Percentiles rank a stretch among this genome's conserved stretches.
phyloP scores from a whole-genome alignment of 352 stramenopile genomes.

The Peronospora belbahrii region DNA sequence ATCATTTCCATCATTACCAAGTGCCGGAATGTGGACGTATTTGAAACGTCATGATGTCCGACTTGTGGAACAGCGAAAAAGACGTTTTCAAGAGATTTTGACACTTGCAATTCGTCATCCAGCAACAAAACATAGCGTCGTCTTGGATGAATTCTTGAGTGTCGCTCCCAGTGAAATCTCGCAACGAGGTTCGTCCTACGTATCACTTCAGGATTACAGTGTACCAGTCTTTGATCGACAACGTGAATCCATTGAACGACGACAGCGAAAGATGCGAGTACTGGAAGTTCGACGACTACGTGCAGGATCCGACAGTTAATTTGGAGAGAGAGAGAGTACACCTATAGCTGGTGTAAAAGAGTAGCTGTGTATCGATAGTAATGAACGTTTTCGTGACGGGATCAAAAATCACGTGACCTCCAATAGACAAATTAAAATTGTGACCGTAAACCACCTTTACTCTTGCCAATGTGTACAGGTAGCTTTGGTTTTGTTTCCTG shows the following conservation, averaged over 20 bases:
- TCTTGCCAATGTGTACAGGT: slow-evolving; percentile 78
- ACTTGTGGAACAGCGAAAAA: slow-evolving; percentile 74
- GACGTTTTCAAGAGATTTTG: slow-evolving; percentile 78
- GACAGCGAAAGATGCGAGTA: slow-evolving; percentile 62
- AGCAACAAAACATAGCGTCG: slow-evolving; percentile 48
- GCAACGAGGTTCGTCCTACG: slow-evolving; percentile 72
- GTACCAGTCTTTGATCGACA: slow-evolving; percentile 69
- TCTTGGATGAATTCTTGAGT: slow-evolving; percentile 71
- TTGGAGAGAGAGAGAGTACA: slow-evolving; percentile 20
- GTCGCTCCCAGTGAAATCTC: slow-evolving; percentile 62
- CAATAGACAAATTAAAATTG: slow-evolving; percentile 46
- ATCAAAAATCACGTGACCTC: slow-evolving; percentile 1
- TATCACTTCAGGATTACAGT: slow-evolving; percentile 70
- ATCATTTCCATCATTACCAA: slow-evolving; percentile 54
- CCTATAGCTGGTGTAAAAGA: slow-evolving; percentile 14
- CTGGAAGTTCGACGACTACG: slow-evolving; percentile 55
- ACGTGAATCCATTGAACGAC: slow-evolving; percentile 70
- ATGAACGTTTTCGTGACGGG: slow-evolving; percentile 36
- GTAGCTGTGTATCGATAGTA: slow-evolving; percentile 31
- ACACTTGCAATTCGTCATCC: slow-evolving; percentile 68
- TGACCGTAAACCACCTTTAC: slow-evolving; percentile 66
- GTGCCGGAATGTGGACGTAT: slow-evolving; percentile 72
- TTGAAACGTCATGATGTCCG: slow-evolving; percentile 74
- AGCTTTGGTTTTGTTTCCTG: slow-evolving; percentile 34
- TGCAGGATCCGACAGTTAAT: slow-evolving; percentile 28